Evolutionary conservation across 306 rosid species (phyloP), one percentile per base, ranked within the genome.

Genomic region (Vigna mungo): DNA sequence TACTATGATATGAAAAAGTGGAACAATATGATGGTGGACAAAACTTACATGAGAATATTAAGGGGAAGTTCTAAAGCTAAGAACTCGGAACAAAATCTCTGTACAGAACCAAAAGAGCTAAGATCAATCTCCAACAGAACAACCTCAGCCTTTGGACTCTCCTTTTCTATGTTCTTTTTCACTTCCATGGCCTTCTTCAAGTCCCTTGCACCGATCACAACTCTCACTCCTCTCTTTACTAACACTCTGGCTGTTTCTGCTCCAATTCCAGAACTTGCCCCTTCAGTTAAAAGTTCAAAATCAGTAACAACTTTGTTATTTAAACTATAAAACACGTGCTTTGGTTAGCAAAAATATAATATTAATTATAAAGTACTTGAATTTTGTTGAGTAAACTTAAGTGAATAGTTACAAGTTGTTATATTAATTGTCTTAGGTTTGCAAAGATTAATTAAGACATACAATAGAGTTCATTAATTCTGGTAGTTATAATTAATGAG

Each of bases 181-280:
- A 92, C 87, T 89, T 90, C 78, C 21, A 18, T 85, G 16, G 84
- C 98, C 58, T 88, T 92, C 49, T 47, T 85, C 80, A 90, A 39
- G 78, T 92, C 97, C 74, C 98, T 92, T 2, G 91, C 98, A 7
- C 85, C 89, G 61, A 95, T 90, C 84, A 95, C 97, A 18, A 95
- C 76, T 73, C 91, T 90, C 87, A 90, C 97, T 43, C 98, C 98
- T 85, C 96, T 89, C 89, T 89, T 95, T 51, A 97, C 97, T 62
- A 95, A 84, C 34, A 90, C 97, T 55, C 97, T 89, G 0, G 97
- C 97, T 71, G 97, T 95, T 83, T 95, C 97, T 49, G 92, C 93
- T 87, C 98, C 98, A 52, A 92, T 92, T 1, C 98, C 98, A 23
- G 97, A 91, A n/a, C 90, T 90, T 4, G 85, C 97, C 54, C 99